phyloP scores from a whole-genome alignment of 2,329 filamentous ascomycete genomes.

The Alternaria sp. region DNA sequence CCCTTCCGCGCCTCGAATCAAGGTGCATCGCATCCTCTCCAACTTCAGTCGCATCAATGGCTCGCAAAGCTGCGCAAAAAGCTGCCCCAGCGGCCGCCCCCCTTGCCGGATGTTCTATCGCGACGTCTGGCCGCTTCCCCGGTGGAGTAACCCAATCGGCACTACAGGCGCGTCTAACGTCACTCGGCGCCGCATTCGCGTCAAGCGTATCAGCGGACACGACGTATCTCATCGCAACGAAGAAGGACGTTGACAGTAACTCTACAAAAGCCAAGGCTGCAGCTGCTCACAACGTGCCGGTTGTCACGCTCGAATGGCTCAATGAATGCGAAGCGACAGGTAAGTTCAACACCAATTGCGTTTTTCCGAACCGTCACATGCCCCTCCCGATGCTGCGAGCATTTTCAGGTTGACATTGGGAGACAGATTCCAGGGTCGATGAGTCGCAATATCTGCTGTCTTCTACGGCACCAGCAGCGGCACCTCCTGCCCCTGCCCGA shows the following conservation, averaged over 20 bases:
- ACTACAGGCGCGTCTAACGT: conserved; percentile 58
- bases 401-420: conserved; percentile 4
- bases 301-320: conserved; percentile 71
- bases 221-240: conserved; percentile 66
- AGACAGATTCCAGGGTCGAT: conserved; percentile 44
- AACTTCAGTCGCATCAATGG: conserved; percentile 26
- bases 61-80: conserved; percentile 35
- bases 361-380: not conserved
- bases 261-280: conserved; percentile 64
- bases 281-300: conserved; percentile 58
- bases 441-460: conserved; percentile 52
- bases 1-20: not conserved
- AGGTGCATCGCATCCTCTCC: conserved; percentile 2
- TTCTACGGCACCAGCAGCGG: conserved; percentile 11
- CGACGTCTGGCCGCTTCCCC: conserved; percentile 68
- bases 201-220: conserved; percentile 60
- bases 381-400: not conserved
- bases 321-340: conserved; percentile 61
- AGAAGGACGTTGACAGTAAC: conserved; percentile 61
- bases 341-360: conserved; percentile 20
- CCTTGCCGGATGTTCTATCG: conserved; percentile 62
- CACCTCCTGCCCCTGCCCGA: conserved; percentile 15
- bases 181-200: conserved; percentile 61
- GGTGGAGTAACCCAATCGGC: conserved; percentile 59
- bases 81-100: conserved; percentile 40